Conservation (phyloP, 1,284 basidiomycete species). For the Ustilago tritici region DNA sequence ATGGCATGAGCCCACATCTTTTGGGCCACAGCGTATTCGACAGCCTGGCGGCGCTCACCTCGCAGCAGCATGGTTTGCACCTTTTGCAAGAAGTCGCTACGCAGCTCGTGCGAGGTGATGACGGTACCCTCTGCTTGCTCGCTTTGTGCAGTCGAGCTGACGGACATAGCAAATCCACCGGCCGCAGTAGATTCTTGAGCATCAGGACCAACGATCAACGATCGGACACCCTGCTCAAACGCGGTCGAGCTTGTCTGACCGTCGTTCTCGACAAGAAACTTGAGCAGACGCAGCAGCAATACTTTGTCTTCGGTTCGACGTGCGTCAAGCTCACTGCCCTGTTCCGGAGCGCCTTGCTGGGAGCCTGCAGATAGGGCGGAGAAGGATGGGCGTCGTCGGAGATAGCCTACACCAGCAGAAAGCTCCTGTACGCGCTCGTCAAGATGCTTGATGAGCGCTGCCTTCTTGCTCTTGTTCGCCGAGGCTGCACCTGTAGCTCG, state of each 20-base stretch:
- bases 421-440: slow-evolving; percentile 62
- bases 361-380: slow-evolving; percentile 23
- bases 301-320: slow-evolving; percentile 64
- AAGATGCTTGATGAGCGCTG: slow-evolving; percentile 56
- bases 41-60: slow-evolving; percentile 88
- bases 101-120: slow-evolving; percentile 58
- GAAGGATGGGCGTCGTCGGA: slow-evolving; percentile 51
- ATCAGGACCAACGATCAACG: slow-evolving; percentile 34
- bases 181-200: slow-evolving; percentile 14
- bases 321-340: slow-evolving; percentile 47
- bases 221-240: slow-evolving; percentile 52
- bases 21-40: slow-evolving; percentile 86
- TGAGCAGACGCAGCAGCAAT: slow-evolving; percentile 58
- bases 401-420: slow-evolving; percentile 61
- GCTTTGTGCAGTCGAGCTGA: slow-evolving; percentile 12
- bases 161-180: slow-evolving; percentile 32
- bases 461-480: slow-evolving; percentile 60
- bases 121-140: slow-evolving; percentile 24
- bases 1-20: slow-evolving; percentile 96
- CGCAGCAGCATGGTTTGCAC: slow-evolving; percentile 68
- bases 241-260: slow-evolving; percentile 51
- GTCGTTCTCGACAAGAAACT: slow-evolving; percentile 64
- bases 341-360: slow-evolving; percentile 15
- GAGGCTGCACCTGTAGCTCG: slow-evolving; percentile 49
- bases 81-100: slow-evolving; percentile 55